phyloP scores from a whole-genome alignment of 257 asterid genomes.

The Solanum gracilifrons region DNA sequence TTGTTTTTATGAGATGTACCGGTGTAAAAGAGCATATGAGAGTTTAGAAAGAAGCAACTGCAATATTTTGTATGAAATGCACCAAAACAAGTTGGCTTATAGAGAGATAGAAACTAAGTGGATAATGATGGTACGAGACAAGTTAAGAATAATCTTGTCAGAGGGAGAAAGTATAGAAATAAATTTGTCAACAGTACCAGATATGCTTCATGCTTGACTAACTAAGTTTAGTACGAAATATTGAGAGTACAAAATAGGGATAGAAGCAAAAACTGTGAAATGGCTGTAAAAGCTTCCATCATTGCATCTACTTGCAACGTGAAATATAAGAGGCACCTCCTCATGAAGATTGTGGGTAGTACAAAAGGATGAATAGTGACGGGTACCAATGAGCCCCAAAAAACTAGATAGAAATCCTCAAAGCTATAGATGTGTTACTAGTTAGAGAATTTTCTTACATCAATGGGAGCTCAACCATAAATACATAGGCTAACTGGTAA shows the following conservation, averaged over 20 bases:
- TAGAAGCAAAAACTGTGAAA: background rate
- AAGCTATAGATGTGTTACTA: background rate
- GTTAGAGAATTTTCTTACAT: background rate
- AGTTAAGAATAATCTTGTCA: background rate
- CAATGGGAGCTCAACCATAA: background rate
- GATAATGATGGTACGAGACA: background rate
- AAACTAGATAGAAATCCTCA: background rate
- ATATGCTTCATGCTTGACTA: background rate
- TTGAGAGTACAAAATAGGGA: background rate
- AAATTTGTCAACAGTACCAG: background rate
- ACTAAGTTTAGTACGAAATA: background rate
- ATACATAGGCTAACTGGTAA: background rate
- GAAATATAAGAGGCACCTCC: background rate
- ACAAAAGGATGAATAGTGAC: background rate
- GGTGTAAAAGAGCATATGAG: background rate
- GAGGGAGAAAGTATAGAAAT: background rate
- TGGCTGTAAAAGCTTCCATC: background rate
- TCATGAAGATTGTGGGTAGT: background rate
- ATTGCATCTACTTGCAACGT: background rate
- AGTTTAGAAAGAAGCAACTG: background rate
- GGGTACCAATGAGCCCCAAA: background rate
- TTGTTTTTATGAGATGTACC: background rate
- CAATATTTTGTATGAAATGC: background rate
- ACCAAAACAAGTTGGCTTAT: background rate
- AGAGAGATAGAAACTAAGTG: background rate